phyloP scores from a whole-genome alignment of 345 rosid genomes.

The Microcos paniculata region DNA sequence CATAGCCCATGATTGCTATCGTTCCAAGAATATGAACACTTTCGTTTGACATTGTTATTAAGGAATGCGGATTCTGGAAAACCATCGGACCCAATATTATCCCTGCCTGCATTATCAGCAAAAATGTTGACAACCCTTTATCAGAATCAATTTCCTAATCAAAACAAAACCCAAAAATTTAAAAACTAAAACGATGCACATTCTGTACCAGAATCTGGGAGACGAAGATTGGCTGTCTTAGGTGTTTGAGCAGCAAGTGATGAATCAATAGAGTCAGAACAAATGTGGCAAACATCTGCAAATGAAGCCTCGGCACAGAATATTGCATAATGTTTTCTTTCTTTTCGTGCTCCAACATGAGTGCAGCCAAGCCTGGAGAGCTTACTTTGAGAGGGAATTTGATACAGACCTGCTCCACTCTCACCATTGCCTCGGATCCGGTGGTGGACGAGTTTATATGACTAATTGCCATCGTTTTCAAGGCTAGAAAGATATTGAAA shows the following conservation, averaged over 20 bases:
- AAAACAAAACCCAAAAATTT: not conserved
- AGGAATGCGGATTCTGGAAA: not conserved
- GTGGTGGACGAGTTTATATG: not conserved
- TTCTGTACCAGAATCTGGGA: conserved; percentile 32
- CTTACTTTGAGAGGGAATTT: not conserved
- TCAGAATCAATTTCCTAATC: not conserved
- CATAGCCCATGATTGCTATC: conserved; percentile 15
- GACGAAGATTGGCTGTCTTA: conserved; percentile 19
- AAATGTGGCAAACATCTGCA: conserved; percentile 17
- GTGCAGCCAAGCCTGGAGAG: not conserved
- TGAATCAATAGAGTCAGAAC: conserved; percentile 12
- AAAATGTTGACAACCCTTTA: not conserved
- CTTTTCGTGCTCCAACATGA: not conserved
- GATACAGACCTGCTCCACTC: not conserved
- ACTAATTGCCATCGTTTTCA: not conserved
- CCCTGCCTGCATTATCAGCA: not conserved
- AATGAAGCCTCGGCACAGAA: conserved; percentile 13
- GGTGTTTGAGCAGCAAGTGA: conserved; percentile 7
- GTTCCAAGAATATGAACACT: conserved; percentile 8
- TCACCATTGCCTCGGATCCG: not conserved
- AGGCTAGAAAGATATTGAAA: not conserved
- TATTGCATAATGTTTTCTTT: conserved; percentile 3
- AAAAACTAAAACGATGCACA: not conserved
- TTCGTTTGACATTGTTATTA: not conserved
- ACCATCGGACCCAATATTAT: not conserved